Evolutionary conservation across 495 filamentous ascomycete species (phyloP).

Genomic region (Acidiella bohemica): DNA sequence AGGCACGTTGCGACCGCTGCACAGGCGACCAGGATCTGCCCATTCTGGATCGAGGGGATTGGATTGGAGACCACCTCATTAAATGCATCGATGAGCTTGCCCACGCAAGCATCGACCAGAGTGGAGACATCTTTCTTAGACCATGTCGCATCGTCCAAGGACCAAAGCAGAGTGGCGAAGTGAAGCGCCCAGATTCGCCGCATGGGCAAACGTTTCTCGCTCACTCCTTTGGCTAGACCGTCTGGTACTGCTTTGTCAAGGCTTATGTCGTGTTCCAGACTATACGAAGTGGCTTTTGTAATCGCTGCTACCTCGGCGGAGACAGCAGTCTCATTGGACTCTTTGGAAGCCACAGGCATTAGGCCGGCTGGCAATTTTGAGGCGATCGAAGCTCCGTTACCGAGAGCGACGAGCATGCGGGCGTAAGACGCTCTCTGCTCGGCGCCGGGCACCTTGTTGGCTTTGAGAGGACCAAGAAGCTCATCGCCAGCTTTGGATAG

Average conservation of each 20-base stretch:
- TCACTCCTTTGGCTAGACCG: constrained; percentile 63
- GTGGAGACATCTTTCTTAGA: constrained; percentile 27
- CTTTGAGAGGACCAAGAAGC: constrained; percentile 60
- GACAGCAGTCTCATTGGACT: constrained; percentile 73
- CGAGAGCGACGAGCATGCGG: constrained; percentile 56
- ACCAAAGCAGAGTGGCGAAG: constrained; percentile 59
- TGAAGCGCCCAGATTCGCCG: constrained; percentile 70
- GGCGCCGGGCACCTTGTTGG: constrained; percentile 61
- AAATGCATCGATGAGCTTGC: constrained; percentile 58
- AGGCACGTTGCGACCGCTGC: constrained; percentile 51
- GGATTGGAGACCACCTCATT: constrained; percentile 67
- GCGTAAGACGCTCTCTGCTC: constrained; percentile 73
- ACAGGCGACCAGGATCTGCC: constrained; percentile 60
- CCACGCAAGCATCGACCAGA: constrained; percentile 46
- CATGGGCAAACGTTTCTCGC: constrained; percentile 67
- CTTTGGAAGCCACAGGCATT: constrained; percentile 52
- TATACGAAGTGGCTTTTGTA: constrained; percentile 43
- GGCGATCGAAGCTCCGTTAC: constrained; percentile 41
- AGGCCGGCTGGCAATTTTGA: constrained; percentile 53
- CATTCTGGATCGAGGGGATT: constrained; percentile 57
- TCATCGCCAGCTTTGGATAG: constrained; percentile 60
- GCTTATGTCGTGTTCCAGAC: constrained; percentile 43
- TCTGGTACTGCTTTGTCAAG: constrained; percentile 51
- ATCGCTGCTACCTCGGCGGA: constrained; percentile 60
- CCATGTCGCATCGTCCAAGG: constrained; percentile 29